Conservation (phyloP, 257 asterid species). For the Eucommia ulmoides region DNA sequence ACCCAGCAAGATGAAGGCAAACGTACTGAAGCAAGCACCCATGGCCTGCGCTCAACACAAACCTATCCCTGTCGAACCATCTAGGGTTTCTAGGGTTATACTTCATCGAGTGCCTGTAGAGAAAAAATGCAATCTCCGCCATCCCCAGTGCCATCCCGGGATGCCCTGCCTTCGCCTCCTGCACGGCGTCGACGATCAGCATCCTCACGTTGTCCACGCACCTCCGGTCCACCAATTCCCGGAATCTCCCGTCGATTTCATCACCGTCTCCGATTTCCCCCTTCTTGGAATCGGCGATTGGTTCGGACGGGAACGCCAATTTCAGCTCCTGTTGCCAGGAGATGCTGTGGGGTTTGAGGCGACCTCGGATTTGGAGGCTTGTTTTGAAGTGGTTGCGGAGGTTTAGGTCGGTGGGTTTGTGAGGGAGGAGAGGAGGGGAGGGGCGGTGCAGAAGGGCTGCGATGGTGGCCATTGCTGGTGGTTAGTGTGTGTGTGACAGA, state of each 20-base stretch:
- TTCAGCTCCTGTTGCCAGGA: conserved; percentile 31
- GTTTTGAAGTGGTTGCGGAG: neutral
- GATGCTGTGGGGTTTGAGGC: conserved; percentile 14
- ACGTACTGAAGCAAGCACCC: conserved; percentile 50
- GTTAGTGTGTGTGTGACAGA: neutral
- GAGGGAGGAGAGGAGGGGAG: neutral
- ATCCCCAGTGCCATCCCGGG: conserved; percentile 53
- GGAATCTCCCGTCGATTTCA: conserved; percentile 19
- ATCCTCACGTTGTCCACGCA: conserved; percentile 35
- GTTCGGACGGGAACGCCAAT: conserved; percentile 14
- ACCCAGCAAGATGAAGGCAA: conserved; percentile 52
- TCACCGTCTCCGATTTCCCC: neutral
- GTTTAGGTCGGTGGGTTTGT: neutral
- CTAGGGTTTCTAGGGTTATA: conserved; percentile 25
- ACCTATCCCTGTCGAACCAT: conserved; percentile 49
- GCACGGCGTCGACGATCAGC: conserved; percentile 38
- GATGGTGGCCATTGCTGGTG: neutral
- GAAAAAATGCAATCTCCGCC: conserved; percentile 28
- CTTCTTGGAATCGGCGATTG: conserved; percentile 1
- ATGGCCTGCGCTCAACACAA: conserved; percentile 53
- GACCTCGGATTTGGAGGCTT: neutral
- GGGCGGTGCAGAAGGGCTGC: neutral
- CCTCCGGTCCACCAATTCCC: conserved; percentile 33
- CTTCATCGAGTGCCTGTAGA: conserved; percentile 35
- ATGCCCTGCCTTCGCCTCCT: conserved; percentile 43